A percentile compares a stretch with the other conserved stretches of the same genome.
Evolutionary conservation across 768 basidiomycete species (phyloP).

Genomic region (Auriculariales sp.): DNA sequence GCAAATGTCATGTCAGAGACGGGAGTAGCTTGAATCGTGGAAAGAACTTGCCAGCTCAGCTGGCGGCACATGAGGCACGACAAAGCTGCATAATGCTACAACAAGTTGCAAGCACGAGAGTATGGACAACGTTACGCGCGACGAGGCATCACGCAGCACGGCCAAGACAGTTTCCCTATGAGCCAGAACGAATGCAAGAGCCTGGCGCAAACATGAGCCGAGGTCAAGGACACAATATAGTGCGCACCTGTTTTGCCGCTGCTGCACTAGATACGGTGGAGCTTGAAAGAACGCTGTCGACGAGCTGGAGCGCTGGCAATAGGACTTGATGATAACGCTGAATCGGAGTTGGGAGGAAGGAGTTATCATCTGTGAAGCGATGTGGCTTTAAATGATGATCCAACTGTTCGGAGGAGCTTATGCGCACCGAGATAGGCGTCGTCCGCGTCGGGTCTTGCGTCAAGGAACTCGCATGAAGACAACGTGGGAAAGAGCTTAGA

Average conservation of each 20-base stretch:
- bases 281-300: slow-evolving; percentile 64
- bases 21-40: not conserved
- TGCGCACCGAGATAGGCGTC: slow-evolving; percentile 64
- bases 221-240: not conserved
- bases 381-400: slow-evolving; percentile 5
- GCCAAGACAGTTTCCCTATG: slow-evolving; percentile 78
- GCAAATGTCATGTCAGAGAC: not conserved
- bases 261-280: slow-evolving; percentile 54
- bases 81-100: slow-evolving; percentile 50
- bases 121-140: slow-evolving; percentile 43
- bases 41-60: slow-evolving; percentile 53
- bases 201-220: slow-evolving; percentile 24
- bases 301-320: slow-evolving; percentile 73
- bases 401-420: not conserved
- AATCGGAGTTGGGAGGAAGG: slow-evolving; percentile 77
- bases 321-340: slow-evolving; percentile 86
- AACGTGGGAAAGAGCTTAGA: slow-evolving; percentile 59
- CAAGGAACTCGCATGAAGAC: slow-evolving; percentile 76
- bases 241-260: slow-evolving; percentile 50
- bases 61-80: slow-evolving; percentile 58
- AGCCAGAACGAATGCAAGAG: slow-evolving; percentile 62
- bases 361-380: slow-evolving; percentile 46
- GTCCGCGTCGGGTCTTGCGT: slow-evolving; percentile 71
- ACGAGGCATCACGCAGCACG: slow-evolving; percentile 60
- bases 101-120: slow-evolving; percentile 74